Conservation (phyloP, 805 yeast genomes). For the Yarrowia sp. region DNA sequence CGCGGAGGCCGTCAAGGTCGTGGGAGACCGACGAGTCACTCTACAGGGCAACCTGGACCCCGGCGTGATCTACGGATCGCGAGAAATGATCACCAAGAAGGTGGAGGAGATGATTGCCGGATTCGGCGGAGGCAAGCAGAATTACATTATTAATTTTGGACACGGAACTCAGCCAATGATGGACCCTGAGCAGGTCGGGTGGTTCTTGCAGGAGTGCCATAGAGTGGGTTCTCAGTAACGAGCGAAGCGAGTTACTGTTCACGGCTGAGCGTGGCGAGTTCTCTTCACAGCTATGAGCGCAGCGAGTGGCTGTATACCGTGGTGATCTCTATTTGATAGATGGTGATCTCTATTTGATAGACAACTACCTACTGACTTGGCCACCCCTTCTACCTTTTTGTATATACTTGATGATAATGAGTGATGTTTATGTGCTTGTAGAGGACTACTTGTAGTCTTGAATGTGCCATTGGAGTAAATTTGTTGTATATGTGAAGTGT, state of each 20-base stretch:
- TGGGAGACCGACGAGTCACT: slow-evolving; percentile 71
- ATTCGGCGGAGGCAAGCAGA: slow-evolving; percentile 92
- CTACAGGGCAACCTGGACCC: slow-evolving; percentile 97
- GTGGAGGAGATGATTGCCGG: slow-evolving; percentile 88
- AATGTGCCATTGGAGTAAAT: too few relatives aligned
- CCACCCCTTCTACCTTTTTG: not conserved
- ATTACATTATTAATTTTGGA: slow-evolving; percentile 93
- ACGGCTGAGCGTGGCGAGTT: too few relatives aligned
- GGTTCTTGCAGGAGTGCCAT: slow-evolving; percentile 87
- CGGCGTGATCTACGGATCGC: slow-evolving; percentile 89
- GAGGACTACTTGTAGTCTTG: not conserved
- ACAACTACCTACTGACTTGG: too few relatives aligned
- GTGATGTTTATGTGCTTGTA: slow-evolving; percentile 6
- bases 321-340: too few relatives aligned
- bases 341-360: too few relatives aligned
- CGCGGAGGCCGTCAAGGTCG: slow-evolving; percentile 76
- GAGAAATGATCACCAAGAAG: slow-evolving; percentile 77
- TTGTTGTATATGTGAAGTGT: too few relatives aligned
- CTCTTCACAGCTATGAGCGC: not conserved
- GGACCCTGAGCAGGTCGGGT: slow-evolving; percentile 88
- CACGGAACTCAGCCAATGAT: slow-evolving; percentile 98
- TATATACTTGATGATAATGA: slow-evolving; percentile 33
- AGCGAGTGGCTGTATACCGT: not conserved
- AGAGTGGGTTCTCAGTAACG: slow-evolving; percentile 60
- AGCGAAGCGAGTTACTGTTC: not conserved